Conservation (phyloP, 176 grass and related monocot species). For the Miscanthus lutarioriparius region DNA sequence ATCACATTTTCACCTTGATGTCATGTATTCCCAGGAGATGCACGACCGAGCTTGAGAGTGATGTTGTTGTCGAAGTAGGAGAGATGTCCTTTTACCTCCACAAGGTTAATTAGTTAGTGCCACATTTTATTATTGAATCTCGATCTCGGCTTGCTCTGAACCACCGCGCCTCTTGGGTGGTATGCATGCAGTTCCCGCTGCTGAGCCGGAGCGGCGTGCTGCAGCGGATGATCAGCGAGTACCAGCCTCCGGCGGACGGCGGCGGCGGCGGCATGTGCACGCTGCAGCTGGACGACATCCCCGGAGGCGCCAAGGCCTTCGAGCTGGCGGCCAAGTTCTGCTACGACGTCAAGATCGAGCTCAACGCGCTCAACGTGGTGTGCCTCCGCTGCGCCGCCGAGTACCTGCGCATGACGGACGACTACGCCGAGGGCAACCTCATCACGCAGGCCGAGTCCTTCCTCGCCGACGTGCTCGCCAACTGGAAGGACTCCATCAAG, state of each 20-base stretch:
- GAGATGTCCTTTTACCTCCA: slow-evolving; percentile 74
- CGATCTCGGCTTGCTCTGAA: neutral
- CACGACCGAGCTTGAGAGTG: slow-evolving; percentile 65
- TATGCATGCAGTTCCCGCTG: slow-evolving; percentile 67
- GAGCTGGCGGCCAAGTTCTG: slow-evolving; percentile 81
- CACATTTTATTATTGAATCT: neutral
- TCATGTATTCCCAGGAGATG: slow-evolving; percentile 46
- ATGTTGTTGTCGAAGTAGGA: slow-evolving; percentile 63
- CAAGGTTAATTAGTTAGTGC: slow-evolving; percentile 60
- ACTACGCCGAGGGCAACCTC: slow-evolving; percentile 76
- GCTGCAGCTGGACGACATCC: slow-evolving; percentile 74
- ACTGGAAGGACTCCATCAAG: slow-evolving; percentile 86
- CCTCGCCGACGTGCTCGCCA: slow-evolving; percentile 54
- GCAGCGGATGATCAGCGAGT: slow-evolving; percentile 67
- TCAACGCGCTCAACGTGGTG: slow-evolving; percentile 76
- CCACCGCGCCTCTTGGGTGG: neutral
- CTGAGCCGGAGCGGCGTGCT: slow-evolving; percentile 75
- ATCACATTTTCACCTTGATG: neutral
- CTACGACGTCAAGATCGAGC: slow-evolving; percentile 81
- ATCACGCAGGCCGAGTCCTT: slow-evolving; percentile 75
- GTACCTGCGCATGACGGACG: slow-evolving; percentile 84
- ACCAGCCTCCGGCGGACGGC: slow-evolving; percentile 33
- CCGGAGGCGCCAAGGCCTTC: slow-evolving; percentile 84
- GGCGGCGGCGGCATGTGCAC: slow-evolving; percentile 51
- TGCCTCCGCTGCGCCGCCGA: slow-evolving; percentile 70